phyloP scores from a whole-genome alignment of 192 early-diverging fungal genomes.

The Coemansia sp. region DNA sequence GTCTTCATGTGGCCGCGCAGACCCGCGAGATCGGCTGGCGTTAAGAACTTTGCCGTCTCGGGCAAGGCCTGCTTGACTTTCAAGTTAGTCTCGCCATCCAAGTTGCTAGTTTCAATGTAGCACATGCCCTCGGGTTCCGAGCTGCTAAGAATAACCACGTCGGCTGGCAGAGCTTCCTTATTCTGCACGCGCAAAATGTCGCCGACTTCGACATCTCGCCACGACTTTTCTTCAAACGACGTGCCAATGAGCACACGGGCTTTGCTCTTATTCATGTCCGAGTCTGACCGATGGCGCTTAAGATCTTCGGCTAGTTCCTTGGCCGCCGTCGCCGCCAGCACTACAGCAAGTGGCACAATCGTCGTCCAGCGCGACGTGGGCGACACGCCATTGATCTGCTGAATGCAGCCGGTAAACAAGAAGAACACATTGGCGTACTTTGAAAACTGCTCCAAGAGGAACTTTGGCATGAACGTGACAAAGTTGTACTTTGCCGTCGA shows the following conservation, averaged over 20 bases:
- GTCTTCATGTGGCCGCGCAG: slow-evolving; percentile 79
- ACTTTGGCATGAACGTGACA: slow-evolving; percentile 92
- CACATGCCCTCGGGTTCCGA: slow-evolving; percentile 82
- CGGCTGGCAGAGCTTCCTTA: slow-evolving; percentile 88
- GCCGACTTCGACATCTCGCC: slow-evolving; percentile 85
- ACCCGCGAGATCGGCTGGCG: slow-evolving; percentile 58
- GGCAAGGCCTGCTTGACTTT: slow-evolving; percentile 78
- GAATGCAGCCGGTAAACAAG: slow-evolving; percentile 94
- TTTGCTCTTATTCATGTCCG: slow-evolving; percentile 68
- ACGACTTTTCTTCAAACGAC: slow-evolving; percentile 75
- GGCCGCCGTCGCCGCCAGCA: slow-evolving; percentile 83
- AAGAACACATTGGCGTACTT: slow-evolving; percentile 99
- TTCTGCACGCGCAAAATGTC: slow-evolving; percentile 83
- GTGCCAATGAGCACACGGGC: slow-evolving; percentile 61
- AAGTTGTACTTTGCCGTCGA: slow-evolving; percentile 96
- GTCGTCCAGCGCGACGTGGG: slow-evolving; percentile 91
- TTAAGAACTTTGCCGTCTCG: slow-evolving; percentile 62
- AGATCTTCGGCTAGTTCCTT: slow-evolving; percentile 96
- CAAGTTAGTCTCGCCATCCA: slow-evolving; percentile 98
- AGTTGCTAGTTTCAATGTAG: slow-evolving; percentile 95
- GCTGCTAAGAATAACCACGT: slow-evolving; percentile 82
- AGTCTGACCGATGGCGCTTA: slow-evolving; percentile 75
- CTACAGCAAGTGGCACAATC: slow-evolving; percentile 78
- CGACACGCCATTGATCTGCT: slow-evolving; percentile 95
- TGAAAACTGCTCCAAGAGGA: slow-evolving; percentile 96